phyloP scores from a whole-genome alignment of 768 basidiomycete genomes.

The Lentinula guzmanii region DNA sequence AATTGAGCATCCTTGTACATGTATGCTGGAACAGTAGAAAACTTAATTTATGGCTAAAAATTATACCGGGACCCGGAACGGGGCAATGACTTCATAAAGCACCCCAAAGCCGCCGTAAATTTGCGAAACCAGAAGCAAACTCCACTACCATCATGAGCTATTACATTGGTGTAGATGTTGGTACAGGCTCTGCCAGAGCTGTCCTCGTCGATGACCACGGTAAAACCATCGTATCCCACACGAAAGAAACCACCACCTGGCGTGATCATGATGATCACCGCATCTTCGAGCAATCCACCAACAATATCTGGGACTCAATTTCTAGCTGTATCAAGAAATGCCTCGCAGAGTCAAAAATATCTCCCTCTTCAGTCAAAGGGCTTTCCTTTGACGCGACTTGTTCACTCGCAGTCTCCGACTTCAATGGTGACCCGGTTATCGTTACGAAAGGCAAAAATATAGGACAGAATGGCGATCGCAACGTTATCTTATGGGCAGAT shows the following conservation, averaged over 20 bases:
- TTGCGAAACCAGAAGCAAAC: not conserved
- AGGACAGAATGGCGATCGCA: slow-evolving; percentile 66
- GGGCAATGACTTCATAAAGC: not conserved
- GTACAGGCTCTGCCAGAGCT: slow-evolving; percentile 91
- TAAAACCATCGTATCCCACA: slow-evolving; percentile 68
- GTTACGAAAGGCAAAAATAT: slow-evolving; percentile 66
- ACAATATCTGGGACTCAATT: slow-evolving; percentile 79
- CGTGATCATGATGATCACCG: slow-evolving; percentile 80
- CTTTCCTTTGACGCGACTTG: slow-evolving; percentile 96
- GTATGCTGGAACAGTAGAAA: too few relatives aligned
- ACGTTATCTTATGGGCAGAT: slow-evolving; percentile 95
- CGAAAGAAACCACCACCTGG: slow-evolving; percentile 79
- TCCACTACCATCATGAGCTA: slow-evolving; percentile 22
- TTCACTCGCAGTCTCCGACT: slow-evolving; percentile 82
- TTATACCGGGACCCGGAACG: not conserved
- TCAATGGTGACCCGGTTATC: slow-evolving; percentile 63
- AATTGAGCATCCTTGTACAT: too few relatives aligned
- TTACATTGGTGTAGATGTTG: slow-evolving; percentile 80
- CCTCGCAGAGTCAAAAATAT: slow-evolving; percentile 48
- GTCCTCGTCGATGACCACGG: slow-evolving; percentile 70
- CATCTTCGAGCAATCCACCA: slow-evolving; percentile 95
- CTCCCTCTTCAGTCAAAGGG: slow-evolving; percentile 67
- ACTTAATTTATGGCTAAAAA: too few relatives aligned
- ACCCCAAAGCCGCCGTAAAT: not conserved
- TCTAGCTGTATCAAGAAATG: slow-evolving; percentile 57